phyloP scores from a whole-genome alignment of 2,329 filamentous ascomycete genomes.

The Alternaria sp. region DNA sequence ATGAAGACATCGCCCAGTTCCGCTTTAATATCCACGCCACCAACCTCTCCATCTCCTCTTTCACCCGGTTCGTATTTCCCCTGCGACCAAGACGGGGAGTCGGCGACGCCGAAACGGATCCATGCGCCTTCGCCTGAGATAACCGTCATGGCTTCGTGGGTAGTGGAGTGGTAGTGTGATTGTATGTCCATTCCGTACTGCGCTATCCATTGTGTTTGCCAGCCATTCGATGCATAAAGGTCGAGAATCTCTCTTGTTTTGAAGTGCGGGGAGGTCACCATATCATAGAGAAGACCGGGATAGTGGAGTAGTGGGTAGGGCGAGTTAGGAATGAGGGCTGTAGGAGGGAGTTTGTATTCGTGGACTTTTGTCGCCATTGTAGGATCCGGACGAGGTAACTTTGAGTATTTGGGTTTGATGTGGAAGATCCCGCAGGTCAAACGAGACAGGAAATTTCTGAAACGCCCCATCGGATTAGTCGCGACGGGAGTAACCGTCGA shows the following conservation, averaged over 20 bases:
- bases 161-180: slow-evolving; percentile 62
- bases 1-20: slow-evolving; percentile 64
- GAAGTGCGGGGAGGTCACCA: slow-evolving; percentile 31
- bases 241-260: slow-evolving; percentile 49
- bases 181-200: slow-evolving; percentile 62
- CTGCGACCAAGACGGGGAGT: slow-evolving; percentile 39
- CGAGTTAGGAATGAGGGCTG: slow-evolving; percentile 50
- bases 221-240: slow-evolving; percentile 57
- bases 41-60: slow-evolving; percentile 54
- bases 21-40: slow-evolving; percentile 58
- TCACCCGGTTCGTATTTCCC: slow-evolving; percentile 42
- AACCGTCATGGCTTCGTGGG: slow-evolving; percentile 66
- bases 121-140: slow-evolving; percentile 58
- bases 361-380: slow-evolving; percentile 20
- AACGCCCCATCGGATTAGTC: not conserved
- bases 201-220: slow-evolving; percentile 63
- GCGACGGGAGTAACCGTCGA: not conserved
- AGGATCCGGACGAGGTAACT: not conserved
- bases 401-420: not conserved
- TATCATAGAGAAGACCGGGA: slow-evolving; percentile 48
- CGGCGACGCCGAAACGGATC: slow-evolving; percentile 63
- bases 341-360: slow-evolving; percentile 33
- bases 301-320: slow-evolving; percentile 61
- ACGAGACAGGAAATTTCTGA: not conserved
- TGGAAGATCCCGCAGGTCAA: not conserved